Conservation (phyloP, 768 basidiomycete genomes). For the Naganishia onofrii region DNA sequence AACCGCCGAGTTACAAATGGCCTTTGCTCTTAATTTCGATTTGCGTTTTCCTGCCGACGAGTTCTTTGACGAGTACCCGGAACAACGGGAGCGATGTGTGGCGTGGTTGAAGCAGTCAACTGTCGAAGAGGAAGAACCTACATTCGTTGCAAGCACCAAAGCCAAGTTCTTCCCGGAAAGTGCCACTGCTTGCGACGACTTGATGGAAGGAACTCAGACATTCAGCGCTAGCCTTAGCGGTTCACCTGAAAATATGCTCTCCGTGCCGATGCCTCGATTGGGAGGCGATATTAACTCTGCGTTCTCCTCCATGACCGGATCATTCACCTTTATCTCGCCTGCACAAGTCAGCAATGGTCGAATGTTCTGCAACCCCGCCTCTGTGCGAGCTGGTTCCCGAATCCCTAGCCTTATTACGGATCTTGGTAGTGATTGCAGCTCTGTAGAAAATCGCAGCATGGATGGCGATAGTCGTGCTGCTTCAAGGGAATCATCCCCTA, state of each 20-base stretch:
- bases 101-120: slow-evolving; percentile 14
- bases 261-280: slow-evolving; percentile 12
- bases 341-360: slow-evolving; percentile 16
- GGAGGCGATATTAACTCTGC: slow-evolving; percentile 13
- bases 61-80: slow-evolving; percentile 12
- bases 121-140: slow-evolving; percentile 20
- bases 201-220: neutral
- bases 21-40: slow-evolving; percentile 82
- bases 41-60: slow-evolving; percentile 70
- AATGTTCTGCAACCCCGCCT: slow-evolving; percentile 5
- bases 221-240: neutral
- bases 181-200: slow-evolving; percentile 5
- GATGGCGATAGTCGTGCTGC: slow-evolving; percentile 8
- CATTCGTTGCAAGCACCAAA: slow-evolving; percentile 19
- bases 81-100: slow-evolving; percentile 20
- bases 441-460: slow-evolving; percentile 4
- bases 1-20: slow-evolving; percentile 81
- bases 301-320: slow-evolving; percentile 27
- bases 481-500: slow-evolving; percentile 18
- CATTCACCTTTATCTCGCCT: slow-evolving; percentile 28
- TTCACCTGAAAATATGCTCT: slow-evolving; percentile 15
- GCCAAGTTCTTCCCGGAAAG: slow-evolving; percentile 16
- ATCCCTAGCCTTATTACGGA: slow-evolving; percentile 19
- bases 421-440: slow-evolving; percentile 20
- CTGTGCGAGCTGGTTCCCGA: slow-evolving; percentile 7